Percentiles rank a stretch among this genome's conserved stretches.
Conservation (phyloP, 768 basidiomycete species). For the Tulasnella sp. region DNA sequence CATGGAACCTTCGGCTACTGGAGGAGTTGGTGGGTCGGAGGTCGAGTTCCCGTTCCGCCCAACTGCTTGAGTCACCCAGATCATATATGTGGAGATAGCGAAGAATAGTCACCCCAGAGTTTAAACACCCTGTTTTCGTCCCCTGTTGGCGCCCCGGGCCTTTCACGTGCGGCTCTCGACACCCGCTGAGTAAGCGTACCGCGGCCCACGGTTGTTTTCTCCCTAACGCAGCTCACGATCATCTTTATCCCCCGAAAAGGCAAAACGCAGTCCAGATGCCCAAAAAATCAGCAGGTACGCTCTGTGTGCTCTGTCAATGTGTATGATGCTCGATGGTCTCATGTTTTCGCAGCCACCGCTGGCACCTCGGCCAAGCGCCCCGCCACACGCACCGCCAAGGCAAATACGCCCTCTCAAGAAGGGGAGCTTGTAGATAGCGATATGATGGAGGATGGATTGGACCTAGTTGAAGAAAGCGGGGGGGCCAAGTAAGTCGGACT, state of each 20-base stretch:
- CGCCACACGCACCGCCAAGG: neutral
- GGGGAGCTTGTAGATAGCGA: neutral
- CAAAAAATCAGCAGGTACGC: neutral
- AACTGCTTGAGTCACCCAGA: too few relatives aligned
- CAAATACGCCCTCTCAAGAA: neutral
- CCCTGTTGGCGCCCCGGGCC: too few relatives aligned
- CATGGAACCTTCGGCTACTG: too few relatives aligned
- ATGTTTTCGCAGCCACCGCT: neutral
- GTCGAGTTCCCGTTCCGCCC: too few relatives aligned
- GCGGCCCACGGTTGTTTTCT: neutral
- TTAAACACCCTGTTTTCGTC: too few relatives aligned
- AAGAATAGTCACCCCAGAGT: too few relatives aligned
- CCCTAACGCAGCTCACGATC: neutral
- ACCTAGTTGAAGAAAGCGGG: neutral
- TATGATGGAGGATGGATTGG: neutral
- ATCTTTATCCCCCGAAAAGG: neutral
- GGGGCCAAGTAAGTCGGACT: neutral
- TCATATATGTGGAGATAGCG: too few relatives aligned
- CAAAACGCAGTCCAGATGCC: neutral
- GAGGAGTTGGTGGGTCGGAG: too few relatives aligned
- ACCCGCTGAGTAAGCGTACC: neutral
- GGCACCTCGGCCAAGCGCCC: neutral
- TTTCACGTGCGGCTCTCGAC: neutral
- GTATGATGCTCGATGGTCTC: neutral
- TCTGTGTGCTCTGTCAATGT: neutral